A percentile compares a stretch with the other conserved stretches of the same genome.
Evolutionary conservation across 2,329 filamentous ascomycete species (phyloP).

Genomic region (Diaporthe destruens): DNA sequence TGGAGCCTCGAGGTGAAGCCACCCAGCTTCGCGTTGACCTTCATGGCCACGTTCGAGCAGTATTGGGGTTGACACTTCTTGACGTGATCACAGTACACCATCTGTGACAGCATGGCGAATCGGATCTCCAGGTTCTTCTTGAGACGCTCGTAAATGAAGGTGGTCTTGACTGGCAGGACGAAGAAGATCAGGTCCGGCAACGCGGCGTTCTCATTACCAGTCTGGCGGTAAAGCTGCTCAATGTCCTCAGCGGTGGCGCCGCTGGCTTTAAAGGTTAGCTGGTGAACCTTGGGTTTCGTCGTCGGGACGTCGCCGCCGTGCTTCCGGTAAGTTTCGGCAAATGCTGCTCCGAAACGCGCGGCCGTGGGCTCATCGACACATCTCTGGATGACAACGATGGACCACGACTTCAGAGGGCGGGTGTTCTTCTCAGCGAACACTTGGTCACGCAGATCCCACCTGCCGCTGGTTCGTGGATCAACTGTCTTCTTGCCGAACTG

Average conservation of each 20-base stretch:
- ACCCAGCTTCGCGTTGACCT: conserved; percentile 95
- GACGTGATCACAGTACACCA: conserved; percentile 80
- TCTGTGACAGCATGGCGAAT: conserved; percentile 86
- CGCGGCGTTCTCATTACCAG: conserved; percentile 64
- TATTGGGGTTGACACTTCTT: conserved; percentile 81
- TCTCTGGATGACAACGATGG: conserved; percentile 75
- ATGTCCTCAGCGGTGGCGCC: conserved; percentile 66
- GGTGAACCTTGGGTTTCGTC: conserved; percentile 52
- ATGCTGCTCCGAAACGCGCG: conserved; percentile 65
- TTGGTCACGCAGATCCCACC: conserved; percentile 89
- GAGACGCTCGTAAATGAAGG: conserved; percentile 81
- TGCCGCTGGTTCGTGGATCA: conserved; percentile 76
- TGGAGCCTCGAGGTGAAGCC: conserved; percentile 74
- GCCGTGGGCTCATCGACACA: conserved; percentile 67
- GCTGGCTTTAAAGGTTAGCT: conserved; percentile 40
- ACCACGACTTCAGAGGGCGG: conserved; percentile 78
- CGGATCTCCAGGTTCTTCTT: conserved; percentile 92
- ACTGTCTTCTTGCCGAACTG: conserved; percentile 70
- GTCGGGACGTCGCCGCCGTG: conserved; percentile 62
- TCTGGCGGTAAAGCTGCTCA: conserved; percentile 65
- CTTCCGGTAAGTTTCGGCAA: conserved; percentile 59
- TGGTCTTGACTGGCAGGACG: conserved; percentile 78
- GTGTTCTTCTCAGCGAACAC: conserved; percentile 78
- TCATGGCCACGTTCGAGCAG: conserved; percentile 94
- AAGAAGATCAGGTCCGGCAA: conserved; percentile 84